Conservation (phyloP, 139 green algal species). For the Auxenochlorella pyrenoidosa region DNA sequence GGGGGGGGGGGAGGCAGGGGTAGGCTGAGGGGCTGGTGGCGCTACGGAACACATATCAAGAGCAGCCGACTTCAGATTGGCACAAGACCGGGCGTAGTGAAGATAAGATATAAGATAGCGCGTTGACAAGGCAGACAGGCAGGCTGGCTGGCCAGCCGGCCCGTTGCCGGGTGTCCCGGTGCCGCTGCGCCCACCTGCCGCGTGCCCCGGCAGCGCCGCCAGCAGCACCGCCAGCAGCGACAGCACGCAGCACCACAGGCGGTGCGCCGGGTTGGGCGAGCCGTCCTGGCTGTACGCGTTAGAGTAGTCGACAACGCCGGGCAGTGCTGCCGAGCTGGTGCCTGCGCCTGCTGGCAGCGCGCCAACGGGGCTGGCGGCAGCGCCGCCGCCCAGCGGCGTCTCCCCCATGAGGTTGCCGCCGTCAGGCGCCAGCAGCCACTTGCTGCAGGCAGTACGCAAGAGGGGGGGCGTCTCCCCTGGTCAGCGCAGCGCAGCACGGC, state of each 20-base stretch:
- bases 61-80: no score
- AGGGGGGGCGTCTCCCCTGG: no score
- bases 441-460: neutral
- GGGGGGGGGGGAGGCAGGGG: no score
- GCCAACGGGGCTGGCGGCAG: neutral
- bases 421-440: conserved; percentile 35
- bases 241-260: conserved; percentile 50
- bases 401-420: conserved; percentile 36
- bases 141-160: neutral
- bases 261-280: conserved; percentile 30
- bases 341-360: neutral
- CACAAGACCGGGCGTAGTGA: no score
- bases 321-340: neutral
- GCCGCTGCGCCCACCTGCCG: neutral
- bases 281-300: conserved; percentile 43
- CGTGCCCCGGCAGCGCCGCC: conserved; percentile 30
- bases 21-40: neutral
- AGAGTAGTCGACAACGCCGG: conserved; percentile 40
- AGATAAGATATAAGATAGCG: no score
- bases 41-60: no score
- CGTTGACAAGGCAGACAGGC: neutral
- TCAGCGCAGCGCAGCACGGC: no score
- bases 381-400: neutral
- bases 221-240: conserved; percentile 35
- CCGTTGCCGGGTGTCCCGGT: no score